Percentiles rank a stretch among this genome's conserved stretches.
Conservation (phyloP, 768 basidiomycete genomes). For the Leucosporidium creatinivorum region DNA sequence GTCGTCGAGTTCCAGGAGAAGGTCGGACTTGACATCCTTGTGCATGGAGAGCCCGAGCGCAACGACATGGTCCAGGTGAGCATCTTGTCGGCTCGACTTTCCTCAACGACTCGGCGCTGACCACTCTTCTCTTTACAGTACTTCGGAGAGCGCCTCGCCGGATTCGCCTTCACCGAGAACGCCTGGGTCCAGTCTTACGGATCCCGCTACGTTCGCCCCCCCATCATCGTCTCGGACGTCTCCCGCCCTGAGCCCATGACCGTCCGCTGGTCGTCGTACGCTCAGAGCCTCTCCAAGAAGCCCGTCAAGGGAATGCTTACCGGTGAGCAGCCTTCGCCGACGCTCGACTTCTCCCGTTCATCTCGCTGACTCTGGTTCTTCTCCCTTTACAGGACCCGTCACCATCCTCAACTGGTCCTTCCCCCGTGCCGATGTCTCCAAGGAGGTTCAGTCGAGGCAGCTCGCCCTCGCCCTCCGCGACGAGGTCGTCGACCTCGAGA, state of each 20-base stretch:
- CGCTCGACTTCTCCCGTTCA: background rate
- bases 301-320: constrained; percentile 99
- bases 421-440: constrained; percentile 95
- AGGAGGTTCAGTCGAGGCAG: constrained; percentile 96
- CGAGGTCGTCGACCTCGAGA: constrained; percentile 86
- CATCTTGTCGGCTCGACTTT: background rate
- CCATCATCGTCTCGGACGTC: constrained; percentile 96
- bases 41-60: constrained; percentile 97
- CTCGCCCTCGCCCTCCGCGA: constrained; percentile 96
- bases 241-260: constrained; percentile 89
- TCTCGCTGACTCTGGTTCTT: background rate
- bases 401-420: constrained; percentile 99
- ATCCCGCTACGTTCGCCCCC: constrained; percentile 96
- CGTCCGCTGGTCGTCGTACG: constrained; percentile 92
- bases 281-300: constrained; percentile 82
- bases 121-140: constrained; percentile 73
- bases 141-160: constrained; percentile 90
- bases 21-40: constrained; percentile 89
- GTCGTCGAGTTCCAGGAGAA: constrained; percentile 97
- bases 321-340: constrained; percentile 60
- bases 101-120: background rate
- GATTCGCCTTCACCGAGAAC: constrained; percentile 97
- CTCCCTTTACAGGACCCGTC: constrained; percentile 29
- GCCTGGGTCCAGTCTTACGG: constrained; percentile 99
- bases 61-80: constrained; percentile 92